phyloP scores from a whole-genome alignment of 805 yeast species.

The Naumovozyma baii region DNA sequence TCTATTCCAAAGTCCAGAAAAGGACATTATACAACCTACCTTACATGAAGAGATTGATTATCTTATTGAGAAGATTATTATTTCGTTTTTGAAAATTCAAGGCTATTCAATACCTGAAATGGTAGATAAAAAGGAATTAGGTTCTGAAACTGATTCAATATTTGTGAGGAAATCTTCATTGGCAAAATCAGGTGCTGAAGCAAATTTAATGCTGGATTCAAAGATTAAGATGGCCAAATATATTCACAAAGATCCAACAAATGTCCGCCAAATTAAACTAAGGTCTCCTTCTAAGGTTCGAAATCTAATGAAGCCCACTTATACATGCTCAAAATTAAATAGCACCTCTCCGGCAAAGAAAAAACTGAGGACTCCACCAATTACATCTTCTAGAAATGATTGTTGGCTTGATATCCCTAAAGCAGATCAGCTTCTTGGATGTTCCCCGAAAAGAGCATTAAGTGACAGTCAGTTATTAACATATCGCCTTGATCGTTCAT shows the following conservation, averaged over 20 bases:
- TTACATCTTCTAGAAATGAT: not conserved
- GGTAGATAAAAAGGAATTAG: not conserved
- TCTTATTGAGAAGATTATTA: constrained; percentile 27
- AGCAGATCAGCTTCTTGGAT: not conserved
- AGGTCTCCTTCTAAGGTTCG: not conserved
- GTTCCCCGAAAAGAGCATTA: not conserved
- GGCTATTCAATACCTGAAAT: constrained; percentile 9
- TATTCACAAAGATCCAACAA: not conserved
- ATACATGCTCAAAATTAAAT: too few relatives aligned
- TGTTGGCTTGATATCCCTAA: constrained; percentile 6
- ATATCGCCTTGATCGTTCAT: constrained; percentile 6
- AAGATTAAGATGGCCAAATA: not conserved
- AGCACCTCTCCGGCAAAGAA: too few relatives aligned
- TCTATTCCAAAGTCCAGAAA: constrained; percentile 34
- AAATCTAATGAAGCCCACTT: too few relatives aligned
- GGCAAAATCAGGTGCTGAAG: too few relatives aligned
- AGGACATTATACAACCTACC: constrained; percentile 23
- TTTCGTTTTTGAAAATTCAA: constrained; percentile 21
- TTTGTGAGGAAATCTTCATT: too few relatives aligned
- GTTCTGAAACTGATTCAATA: too few relatives aligned
- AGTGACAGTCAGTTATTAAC: not conserved
- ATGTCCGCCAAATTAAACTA: too few relatives aligned
- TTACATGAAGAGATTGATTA: constrained; percentile 23
- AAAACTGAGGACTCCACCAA: not conserved
- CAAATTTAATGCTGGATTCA: not conserved